These are phyloP conservation scores for Leccinum laetum DNA, from an alignment of 1,284 basidiomycete genomes.

Conservation along the genomic window DNA sequence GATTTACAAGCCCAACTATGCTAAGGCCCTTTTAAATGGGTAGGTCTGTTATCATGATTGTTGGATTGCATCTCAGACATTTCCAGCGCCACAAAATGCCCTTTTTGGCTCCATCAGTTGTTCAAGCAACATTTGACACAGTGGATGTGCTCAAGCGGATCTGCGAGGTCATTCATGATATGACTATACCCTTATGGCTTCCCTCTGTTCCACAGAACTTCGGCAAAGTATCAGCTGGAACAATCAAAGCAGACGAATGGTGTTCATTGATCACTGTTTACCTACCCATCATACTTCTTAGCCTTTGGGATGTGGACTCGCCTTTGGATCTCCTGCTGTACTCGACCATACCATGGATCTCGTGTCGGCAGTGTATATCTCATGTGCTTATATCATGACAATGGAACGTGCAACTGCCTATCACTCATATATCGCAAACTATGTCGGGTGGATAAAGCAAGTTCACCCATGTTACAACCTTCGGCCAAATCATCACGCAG, in stretches of 20 bases:
- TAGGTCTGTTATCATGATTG: neutral
- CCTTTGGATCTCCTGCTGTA: neutral
- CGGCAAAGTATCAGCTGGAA: neutral
- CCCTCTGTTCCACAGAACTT: neutral
- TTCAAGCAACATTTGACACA: neutral
- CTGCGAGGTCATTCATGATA: slow-evolving; percentile 25
- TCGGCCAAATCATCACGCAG: slow-evolving; percentile 2
- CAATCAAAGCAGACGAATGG: slow-evolving; percentile 36
- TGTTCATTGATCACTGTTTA: slow-evolving; percentile 31
- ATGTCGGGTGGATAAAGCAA: neutral
- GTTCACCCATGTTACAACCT: neutral
- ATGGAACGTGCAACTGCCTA: neutral
- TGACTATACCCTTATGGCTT: slow-evolving; percentile 24
- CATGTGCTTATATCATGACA: slow-evolving; percentile 12
- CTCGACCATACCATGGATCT: slow-evolving; percentile 15
- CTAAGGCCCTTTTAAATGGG: slow-evolving; percentile 9
- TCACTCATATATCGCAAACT: neutral
- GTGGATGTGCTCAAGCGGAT: neutral
- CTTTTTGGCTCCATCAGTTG: neutral
- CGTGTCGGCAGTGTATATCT: slow-evolving; percentile 8
- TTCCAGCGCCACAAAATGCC: slow-evolving; percentile 7
- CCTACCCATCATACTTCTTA: slow-evolving; percentile 31
- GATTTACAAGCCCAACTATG: slow-evolving; percentile 5
- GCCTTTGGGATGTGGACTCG: slow-evolving; percentile 9
- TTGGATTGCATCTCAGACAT: neutral